phyloP scores from a whole-genome alignment of 2,329 filamentous ascomycete species.

The Ophioceras dolichostomum region DNA sequence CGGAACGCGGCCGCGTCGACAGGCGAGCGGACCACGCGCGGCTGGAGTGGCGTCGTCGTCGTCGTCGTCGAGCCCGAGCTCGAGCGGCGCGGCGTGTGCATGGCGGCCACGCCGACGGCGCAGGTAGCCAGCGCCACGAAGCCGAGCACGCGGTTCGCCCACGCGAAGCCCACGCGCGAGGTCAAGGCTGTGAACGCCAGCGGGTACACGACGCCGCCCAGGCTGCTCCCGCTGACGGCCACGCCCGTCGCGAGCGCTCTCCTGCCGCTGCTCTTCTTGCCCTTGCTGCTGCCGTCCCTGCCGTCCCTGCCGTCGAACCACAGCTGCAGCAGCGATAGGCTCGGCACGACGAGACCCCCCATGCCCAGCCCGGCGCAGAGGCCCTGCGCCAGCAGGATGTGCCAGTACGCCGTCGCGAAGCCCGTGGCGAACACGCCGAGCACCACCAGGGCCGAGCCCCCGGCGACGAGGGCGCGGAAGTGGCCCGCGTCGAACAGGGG shows the following conservation, averaged over 20 bases:
- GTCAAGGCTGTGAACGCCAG: slow-evolving; percentile 3
- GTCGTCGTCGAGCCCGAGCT: too few species aligned
- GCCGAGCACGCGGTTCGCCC: slow-evolving; percentile 8
- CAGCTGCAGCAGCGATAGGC: slow-evolving; percentile 23
- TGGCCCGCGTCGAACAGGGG: slow-evolving; percentile 35
- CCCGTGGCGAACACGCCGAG: slow-evolving; percentile 33
- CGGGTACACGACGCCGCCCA: slow-evolving; percentile 21
- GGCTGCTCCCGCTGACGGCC: slow-evolving; percentile 24
- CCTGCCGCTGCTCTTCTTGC: slow-evolving; percentile 13
- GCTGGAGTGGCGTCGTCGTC: too few species aligned
- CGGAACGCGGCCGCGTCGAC: slow-evolving; percentile 6
- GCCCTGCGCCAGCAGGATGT: slow-evolving; percentile 27
- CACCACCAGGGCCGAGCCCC: slow-evolving; percentile 27
- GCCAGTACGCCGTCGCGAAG: slow-evolving; percentile 24
- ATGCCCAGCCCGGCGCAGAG: slow-evolving; percentile 28
- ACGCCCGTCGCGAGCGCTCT: slow-evolving; percentile 29
- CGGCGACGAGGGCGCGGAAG: slow-evolving; percentile 23
- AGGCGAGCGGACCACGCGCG: slow-evolving; percentile 7
- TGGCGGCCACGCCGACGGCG: slow-evolving; percentile 1
- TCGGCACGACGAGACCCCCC: slow-evolving; percentile 24
- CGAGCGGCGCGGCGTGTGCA: slow-evolving; percentile 6
- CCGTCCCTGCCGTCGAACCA: too few species aligned
- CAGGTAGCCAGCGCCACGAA: slow-evolving; percentile 8
- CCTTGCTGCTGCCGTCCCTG: slow-evolving; percentile 13
- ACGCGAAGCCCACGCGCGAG: slow-evolving; percentile 4